Conservation (phyloP, 2,329 filamentous ascomycete genomes). For the Xylariaceae sp. region DNA sequence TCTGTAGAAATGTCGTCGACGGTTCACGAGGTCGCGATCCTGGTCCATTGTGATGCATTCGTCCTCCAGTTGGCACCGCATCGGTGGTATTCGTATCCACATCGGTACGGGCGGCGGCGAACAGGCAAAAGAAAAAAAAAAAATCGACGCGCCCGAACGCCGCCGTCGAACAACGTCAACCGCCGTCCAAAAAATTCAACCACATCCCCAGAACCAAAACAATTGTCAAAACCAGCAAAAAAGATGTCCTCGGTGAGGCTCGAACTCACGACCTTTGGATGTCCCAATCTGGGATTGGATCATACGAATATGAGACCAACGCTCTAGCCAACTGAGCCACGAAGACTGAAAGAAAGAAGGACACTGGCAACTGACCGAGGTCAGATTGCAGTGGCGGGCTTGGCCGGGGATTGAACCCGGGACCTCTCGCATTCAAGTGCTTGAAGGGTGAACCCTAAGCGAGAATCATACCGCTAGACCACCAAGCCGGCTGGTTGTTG, state of each 20-base stretch:
- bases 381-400: not conserved
- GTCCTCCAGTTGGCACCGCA: no score
- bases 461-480: slow-evolving; percentile 67
- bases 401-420: slow-evolving; percentile 5
- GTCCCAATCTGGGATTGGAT: slow-evolving; percentile 23
- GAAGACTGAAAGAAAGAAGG: slow-evolving; percentile 25
- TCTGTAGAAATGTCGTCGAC: no score
- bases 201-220: no score
- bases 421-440: slow-evolving; percentile 10
- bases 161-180: no score
- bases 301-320: slow-evolving; percentile 37
- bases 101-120: no score
- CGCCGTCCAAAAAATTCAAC: no score
- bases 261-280: slow-evolving; percentile 49
- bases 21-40: no score
- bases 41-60: no score
- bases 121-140: no score
- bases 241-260: slow-evolving; percentile 39
- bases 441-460: slow-evolving; percentile 49
- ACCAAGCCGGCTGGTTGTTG: slow-evolving; percentile 32
- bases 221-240: not conserved
- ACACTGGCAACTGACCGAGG: no score
- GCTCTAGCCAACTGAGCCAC: slow-evolving; percentile 41
- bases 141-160: no score
- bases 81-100: no score